Evolutionary conservation across 2,329 filamentous ascomycete species (phyloP).

Genomic region (Harringtonia aguacate): DNA sequence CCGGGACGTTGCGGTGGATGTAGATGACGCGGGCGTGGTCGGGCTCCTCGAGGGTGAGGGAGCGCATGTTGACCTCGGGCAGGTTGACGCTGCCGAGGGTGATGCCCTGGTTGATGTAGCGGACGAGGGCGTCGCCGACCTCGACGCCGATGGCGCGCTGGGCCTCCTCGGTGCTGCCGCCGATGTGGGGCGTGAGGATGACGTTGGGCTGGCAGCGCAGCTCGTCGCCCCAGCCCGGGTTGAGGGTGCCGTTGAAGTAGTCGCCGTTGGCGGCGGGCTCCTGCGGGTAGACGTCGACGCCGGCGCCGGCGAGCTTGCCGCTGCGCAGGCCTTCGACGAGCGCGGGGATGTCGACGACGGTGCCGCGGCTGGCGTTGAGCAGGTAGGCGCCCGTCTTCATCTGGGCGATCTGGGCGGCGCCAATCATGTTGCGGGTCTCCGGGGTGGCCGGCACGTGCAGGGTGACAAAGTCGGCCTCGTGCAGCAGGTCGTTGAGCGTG

Average conservation of each 20-base stretch:
- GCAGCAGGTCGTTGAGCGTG: slow-evolving; percentile 64
- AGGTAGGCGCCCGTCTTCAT: slow-evolving; percentile 94
- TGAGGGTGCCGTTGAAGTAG: slow-evolving; percentile 80
- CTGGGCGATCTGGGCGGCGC: slow-evolving; percentile 62
- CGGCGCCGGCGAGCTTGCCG: slow-evolving; percentile 84
- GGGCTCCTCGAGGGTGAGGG: slow-evolving; percentile 79
- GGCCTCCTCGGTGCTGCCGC: slow-evolving; percentile 94
- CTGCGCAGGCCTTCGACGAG: slow-evolving; percentile 77
- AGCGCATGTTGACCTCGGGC: slow-evolving; percentile 86
- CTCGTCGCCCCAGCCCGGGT: slow-evolving; percentile 68
- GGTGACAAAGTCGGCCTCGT: slow-evolving; percentile 80
- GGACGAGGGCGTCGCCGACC: slow-evolving; percentile 76
- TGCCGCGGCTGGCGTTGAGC: slow-evolving; percentile 92
- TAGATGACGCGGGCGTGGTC: slow-evolving; percentile 89
- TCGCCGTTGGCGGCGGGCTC: slow-evolving; percentile 92
- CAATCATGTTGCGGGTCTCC: slow-evolving; percentile 90
- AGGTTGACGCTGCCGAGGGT: slow-evolving; percentile 91
- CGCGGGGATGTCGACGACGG: slow-evolving; percentile 86
- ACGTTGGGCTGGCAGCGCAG: slow-evolving; percentile 80
- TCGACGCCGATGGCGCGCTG: slow-evolving; percentile 93
- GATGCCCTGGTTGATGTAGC: slow-evolving; percentile 91
- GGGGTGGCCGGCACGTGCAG: slow-evolving; percentile 88
- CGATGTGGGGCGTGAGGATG: slow-evolving; percentile 93
- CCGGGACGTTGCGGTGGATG: slow-evolving; percentile 93
- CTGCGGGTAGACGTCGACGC: slow-evolving; percentile 91